Conservation (phyloP, 345 rosid genomes). For the Dimocarpus longan region DNA sequence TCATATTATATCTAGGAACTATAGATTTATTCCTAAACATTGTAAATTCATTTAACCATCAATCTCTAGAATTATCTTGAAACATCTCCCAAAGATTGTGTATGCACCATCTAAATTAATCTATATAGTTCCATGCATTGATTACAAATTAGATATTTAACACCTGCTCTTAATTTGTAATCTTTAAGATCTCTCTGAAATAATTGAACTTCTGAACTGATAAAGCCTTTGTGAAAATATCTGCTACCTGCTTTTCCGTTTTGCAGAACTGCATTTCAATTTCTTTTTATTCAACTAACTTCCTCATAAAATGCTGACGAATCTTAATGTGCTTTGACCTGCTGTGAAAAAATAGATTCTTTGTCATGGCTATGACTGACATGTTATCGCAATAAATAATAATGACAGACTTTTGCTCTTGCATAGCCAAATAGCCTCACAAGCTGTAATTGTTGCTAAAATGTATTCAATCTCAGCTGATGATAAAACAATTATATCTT, state of each 20-base stretch:
- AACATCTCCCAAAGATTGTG: no score
- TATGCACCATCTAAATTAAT: no score
- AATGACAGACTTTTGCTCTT: background rate
- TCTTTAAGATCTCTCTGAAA: background rate
- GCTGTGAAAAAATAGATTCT: constrained; percentile 9
- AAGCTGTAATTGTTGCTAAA: background rate
- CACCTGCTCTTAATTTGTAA: no score
- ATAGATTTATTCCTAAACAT: no score
- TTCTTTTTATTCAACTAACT: background rate
- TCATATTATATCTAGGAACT: no score
- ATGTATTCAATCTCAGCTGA: background rate
- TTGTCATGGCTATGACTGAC: background rate
- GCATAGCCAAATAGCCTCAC: constrained; percentile 23
- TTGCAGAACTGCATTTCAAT: background rate
- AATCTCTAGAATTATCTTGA: no score
- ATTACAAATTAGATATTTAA: no score
- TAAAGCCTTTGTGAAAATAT: background rate
- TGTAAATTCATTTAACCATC: no score
- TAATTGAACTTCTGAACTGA: background rate
- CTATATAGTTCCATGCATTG: no score
- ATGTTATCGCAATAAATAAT: background rate
- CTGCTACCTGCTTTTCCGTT: background rate
- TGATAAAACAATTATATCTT: background rate
- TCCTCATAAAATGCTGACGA: background rate
- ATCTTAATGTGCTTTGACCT: constrained; percentile 17